Evolutionary conservation across 768 basidiomycete species (phyloP).

Genomic region (Lactarius sp.): DNA sequence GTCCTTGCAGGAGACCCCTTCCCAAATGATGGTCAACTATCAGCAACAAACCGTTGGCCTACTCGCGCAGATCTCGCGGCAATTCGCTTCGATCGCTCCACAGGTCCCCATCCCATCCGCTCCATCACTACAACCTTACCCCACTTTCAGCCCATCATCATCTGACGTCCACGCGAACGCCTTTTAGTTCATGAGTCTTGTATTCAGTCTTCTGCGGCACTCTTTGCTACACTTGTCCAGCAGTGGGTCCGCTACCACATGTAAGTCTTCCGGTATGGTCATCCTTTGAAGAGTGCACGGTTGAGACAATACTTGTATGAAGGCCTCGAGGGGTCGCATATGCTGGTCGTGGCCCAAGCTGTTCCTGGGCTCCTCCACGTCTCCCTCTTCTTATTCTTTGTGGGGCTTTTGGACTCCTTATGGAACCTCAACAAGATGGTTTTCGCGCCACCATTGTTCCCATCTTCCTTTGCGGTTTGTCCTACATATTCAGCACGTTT

Average conservation of each 20-base stretch:
- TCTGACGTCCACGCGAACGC: slow-evolving; percentile 38
- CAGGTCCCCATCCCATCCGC: not conserved
- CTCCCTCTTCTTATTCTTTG: slow-evolving; percentile 49
- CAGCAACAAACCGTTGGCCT: slow-evolving; percentile 10
- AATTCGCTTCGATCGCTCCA: not conserved
- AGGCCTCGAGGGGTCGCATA: slow-evolving; percentile 39
- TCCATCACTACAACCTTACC: not conserved
- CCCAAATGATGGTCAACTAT: not conserved
- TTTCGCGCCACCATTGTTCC: slow-evolving; percentile 1
- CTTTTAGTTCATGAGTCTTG: slow-evolving; percentile 37
- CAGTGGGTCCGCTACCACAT: slow-evolving; percentile 44
- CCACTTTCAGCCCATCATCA: slow-evolving; percentile 26
- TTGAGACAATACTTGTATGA: slow-evolving; percentile 37
- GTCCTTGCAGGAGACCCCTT: slow-evolving; percentile 6
- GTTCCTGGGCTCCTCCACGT: slow-evolving; percentile 47
- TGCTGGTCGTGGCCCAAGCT: slow-evolving; percentile 39
- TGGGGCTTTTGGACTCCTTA: slow-evolving; percentile 43
- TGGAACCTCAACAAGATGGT: slow-evolving; percentile 28
- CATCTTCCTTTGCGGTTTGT: slow-evolving; percentile 4
- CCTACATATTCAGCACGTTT: slow-evolving; percentile 19
- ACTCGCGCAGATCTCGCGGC: slow-evolving; percentile 16
- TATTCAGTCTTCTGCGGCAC: slow-evolving; percentile 41
- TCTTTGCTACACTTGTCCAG: slow-evolving; percentile 44
- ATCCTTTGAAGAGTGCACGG: slow-evolving; percentile 34
- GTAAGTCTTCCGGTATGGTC: slow-evolving; percentile 29